These are phyloP conservation scores for Coccomyxa subellipsoidea DNA, from an alignment of 163 green algal species.

Conservation along the genomic window DNA sequence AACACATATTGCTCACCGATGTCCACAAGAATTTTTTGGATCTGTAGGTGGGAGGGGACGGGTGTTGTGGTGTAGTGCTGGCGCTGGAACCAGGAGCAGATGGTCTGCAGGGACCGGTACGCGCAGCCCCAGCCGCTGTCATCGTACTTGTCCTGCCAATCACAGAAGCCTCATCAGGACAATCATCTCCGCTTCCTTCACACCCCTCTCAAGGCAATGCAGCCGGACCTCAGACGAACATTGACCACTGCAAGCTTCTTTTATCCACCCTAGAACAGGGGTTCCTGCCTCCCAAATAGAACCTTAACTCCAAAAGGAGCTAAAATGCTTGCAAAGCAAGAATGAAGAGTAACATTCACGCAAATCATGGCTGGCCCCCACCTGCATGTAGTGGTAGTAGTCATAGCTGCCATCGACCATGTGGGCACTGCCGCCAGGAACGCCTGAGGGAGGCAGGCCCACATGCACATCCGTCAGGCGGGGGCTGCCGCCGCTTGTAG, in stretches of 20 bases:
- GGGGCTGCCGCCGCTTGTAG: neutral
- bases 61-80: constrained; percentile 72
- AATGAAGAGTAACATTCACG: too few relatives aligned
- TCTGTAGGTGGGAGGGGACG: constrained; percentile 64
- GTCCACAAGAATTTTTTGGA: constrained; percentile 64
- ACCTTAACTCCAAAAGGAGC: too few relatives aligned
- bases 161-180: too few relatives aligned
- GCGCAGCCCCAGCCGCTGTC: constrained; percentile 93
- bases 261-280: too few relatives aligned
- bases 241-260: neutral
- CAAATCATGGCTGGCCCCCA: too few relatives aligned
- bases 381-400: constrained; percentile 90
- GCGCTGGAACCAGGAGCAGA: constrained; percentile 83
- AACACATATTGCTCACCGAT: too few relatives aligned
- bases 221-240: neutral
- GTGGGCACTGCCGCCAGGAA: constrained; percentile 39
- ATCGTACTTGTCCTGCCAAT: constrained; percentile 67
- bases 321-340: too few relatives aligned
- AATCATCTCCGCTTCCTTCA: neutral
- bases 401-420: constrained; percentile 75
- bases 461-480: constrained; percentile 73
- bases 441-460: constrained; percentile 38
- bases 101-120: constrained; percentile 92
- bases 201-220: neutral
- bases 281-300: too few relatives aligned